Base-by-base conservation (phyloP, 164 flowering plant genomes). In the Annona cherimola region DNA sequence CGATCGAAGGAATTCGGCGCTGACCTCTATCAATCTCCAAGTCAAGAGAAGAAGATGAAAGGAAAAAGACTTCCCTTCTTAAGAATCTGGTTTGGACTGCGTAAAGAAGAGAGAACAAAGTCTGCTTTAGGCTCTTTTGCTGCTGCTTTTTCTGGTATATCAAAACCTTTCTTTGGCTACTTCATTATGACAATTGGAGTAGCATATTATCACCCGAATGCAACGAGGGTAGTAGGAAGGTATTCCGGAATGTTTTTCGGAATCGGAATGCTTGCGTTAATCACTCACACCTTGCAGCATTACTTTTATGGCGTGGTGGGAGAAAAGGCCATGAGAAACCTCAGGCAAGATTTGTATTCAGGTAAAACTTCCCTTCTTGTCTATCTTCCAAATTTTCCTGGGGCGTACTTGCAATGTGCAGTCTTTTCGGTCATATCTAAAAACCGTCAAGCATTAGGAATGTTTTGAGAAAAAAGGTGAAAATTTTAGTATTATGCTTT, bases 181-280 rank as follows among this genome's bases (percentile, higher is more conserved):
- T 88, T 77, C 83, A 90, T 90, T 66, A 87, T 90, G 68, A 90
- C 96, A 60, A 80, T 90, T 55, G 93, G 96, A 69, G 86, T 84
- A 42, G 87, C 86, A 69, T 90, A 87, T 69, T 85, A 81, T 67
- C 44, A 77, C 26, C 14, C 16, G 46, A 71, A 84, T 70, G 77
- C 91, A 59, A 77, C 54, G 77, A 55, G 66, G 35, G 16, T 50
- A 71, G 93, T 90, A 44, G 88, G 88, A 63, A 42, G 3, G 79
- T 84, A 81, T 75, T 86, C 93, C 16, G 9, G 84, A 0, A 3
- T 57, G 42, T 87, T 87, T 74, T 74, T 82, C 69, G 39, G 73
- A 5, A 69, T 87, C 63, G 92, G 93, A 66, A 54, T 88, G 69
- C 84, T 87, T 57, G 78, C 91, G 55, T 62, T 87, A 45, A 79